These are phyloP conservation scores for Apophysomyces sp. DNA, from an alignment of 371 early-diverging fungal genomes.

Conservation along the genomic window DNA sequence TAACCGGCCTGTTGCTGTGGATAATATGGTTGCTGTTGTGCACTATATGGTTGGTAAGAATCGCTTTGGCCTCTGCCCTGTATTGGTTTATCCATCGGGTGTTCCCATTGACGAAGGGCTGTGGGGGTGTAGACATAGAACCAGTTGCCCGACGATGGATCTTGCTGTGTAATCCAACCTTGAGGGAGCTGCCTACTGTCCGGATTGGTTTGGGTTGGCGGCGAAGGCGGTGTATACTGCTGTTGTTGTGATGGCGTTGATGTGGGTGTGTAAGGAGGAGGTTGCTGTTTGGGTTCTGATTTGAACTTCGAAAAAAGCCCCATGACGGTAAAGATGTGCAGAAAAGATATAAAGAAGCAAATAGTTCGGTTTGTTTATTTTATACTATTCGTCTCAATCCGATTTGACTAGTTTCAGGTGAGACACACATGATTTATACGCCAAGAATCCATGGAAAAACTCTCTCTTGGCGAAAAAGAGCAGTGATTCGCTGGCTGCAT, in stretches of 20 bases:
- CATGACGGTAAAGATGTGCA: no score
- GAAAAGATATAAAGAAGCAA: no score
- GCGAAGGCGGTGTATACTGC: constrained; percentile 40
- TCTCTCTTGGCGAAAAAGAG: not conserved
- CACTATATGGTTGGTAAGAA: constrained; percentile 11
- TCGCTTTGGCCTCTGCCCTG: constrained; percentile 12
- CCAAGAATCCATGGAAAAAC: not conserved
- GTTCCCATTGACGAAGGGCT: constrained; percentile 50
- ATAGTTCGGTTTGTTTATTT: not conserved
- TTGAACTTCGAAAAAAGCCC: not conserved
- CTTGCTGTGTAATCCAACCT: constrained; percentile 50
- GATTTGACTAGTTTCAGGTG: not conserved
- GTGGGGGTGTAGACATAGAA: constrained; percentile 51
- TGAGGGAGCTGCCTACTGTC: constrained; percentile 31
- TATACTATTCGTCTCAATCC: not conserved
- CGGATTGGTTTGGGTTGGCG: constrained; percentile 28
- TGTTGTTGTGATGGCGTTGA: constrained; percentile 5
- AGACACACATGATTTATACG: not conserved
- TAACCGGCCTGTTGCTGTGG: constrained; percentile 5
- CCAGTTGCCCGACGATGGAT: constrained; percentile 34
- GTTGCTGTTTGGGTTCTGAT: constrained; percentile 6
- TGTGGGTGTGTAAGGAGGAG: constrained; percentile 19
- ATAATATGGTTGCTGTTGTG: not conserved
- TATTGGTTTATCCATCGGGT: constrained; percentile 36
- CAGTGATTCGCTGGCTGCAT: not conserved